These are phyloP conservation scores for Luffa aegyptiaca DNA, from an alignment of 306 rosid species.

Conservation along the genomic window DNA sequence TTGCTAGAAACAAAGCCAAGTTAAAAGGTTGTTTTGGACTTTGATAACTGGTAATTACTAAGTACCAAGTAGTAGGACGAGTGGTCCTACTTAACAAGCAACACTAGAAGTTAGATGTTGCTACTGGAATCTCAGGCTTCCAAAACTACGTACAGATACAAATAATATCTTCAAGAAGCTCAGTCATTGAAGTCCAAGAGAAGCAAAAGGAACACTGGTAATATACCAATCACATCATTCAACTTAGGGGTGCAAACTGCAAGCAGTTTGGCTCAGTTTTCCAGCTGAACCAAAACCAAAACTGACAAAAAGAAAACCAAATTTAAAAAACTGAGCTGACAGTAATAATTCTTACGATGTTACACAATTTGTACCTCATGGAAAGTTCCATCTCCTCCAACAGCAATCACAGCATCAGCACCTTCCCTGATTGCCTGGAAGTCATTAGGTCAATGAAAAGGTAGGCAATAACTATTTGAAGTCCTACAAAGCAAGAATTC, in stretches of 20 bases:
- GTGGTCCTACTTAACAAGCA: background rate
- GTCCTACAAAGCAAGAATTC: conserved; percentile 7
- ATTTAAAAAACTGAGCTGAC: background rate
- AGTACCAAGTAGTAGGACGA: background rate
- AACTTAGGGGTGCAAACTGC: background rate
- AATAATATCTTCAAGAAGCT: background rate
- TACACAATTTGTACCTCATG: conserved; percentile 59
- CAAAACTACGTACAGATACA: background rate
- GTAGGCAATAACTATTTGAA: background rate
- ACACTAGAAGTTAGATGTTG: background rate
- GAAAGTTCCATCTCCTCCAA: conserved; percentile 98
- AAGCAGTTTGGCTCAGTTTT: background rate
- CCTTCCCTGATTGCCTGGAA: conserved; percentile 84
- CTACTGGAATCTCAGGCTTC: background rate
- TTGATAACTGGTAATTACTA: background rate
- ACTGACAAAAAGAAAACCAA: background rate
- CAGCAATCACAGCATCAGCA: conserved; percentile 81
- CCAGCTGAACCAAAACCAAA: background rate
- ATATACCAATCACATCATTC: background rate
- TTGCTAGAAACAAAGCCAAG: background rate
- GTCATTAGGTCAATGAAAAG: conserved; percentile 9
- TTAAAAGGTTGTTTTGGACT: background rate
- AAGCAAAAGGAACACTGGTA: background rate
- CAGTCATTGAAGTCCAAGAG: background rate
- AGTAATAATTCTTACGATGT: background rate